Evolutionary conservation across 176 grass and related monocot genomes (phyloP).

Genomic region (Pontederia crassipes): DNA sequence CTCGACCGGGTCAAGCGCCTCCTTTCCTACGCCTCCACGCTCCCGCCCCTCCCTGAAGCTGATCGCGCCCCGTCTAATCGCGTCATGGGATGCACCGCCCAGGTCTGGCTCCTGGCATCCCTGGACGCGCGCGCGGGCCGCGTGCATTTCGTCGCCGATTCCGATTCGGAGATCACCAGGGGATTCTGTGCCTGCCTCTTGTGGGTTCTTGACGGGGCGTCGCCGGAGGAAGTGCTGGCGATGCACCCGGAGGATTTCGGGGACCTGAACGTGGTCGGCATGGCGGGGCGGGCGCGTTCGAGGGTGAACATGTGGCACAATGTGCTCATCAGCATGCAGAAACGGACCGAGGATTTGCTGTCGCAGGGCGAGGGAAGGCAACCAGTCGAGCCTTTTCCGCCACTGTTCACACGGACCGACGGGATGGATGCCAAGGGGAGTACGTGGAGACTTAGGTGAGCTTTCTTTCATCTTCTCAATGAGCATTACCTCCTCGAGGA

Average conservation of each 20-base stretch:
- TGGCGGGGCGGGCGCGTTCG: constrained; percentile 31
- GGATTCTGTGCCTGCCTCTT: constrained; percentile 73
- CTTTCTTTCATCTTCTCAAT: not conserved
- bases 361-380: constrained; percentile 42
- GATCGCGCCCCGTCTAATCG: constrained; percentile 46
- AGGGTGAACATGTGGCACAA: constrained; percentile 85
- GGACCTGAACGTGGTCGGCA: constrained; percentile 34
- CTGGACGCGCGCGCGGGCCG: constrained; percentile 20
- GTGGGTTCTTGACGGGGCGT: constrained; percentile 52
- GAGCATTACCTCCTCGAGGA: too few relatives aligned
- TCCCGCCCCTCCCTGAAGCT: constrained; percentile 45
- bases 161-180: constrained; percentile 78
- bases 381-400: constrained; percentile 51
- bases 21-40: constrained; percentile 37
- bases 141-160: constrained; percentile 79
- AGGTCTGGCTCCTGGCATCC: constrained; percentile 31
- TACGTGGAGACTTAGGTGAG: constrained; percentile 74
- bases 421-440: constrained; percentile 54
- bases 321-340: constrained; percentile 75
- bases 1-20: constrained; percentile 48
- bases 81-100: constrained; percentile 76
- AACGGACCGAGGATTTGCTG: constrained; percentile 48
- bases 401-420: constrained; percentile 46
- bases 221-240: constrained; percentile 58
- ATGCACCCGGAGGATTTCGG: constrained; percentile 47